Conservation (phyloP, 2,329 filamentous ascomycete genomes). For the Fusarium palustre region DNA sequence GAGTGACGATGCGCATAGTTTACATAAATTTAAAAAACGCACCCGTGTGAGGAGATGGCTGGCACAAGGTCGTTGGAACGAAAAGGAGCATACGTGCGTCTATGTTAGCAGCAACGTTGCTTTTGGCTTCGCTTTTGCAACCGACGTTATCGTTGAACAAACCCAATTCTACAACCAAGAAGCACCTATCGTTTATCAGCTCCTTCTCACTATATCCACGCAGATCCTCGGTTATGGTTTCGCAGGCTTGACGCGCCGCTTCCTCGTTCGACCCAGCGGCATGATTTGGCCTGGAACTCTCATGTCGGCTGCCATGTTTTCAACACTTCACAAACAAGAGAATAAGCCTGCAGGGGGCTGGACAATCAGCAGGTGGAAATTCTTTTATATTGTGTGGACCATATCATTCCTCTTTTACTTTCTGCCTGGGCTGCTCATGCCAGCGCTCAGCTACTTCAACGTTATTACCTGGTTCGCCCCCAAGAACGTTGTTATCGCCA, state of each 20-base stretch:
- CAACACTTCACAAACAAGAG: conserved; percentile 84
- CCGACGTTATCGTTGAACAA: conserved; percentile 91
- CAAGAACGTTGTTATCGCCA: conserved; percentile 85
- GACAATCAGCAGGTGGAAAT: conserved; percentile 84
- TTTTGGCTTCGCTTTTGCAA: conserved; percentile 90
- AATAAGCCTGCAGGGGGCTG: conserved; percentile 86
- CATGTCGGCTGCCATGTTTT: conserved; percentile 91
- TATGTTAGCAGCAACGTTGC: conserved; percentile 92
- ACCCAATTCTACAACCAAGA: conserved; percentile 90
- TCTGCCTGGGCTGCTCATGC: conserved; percentile 83
- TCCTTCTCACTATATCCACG: conserved; percentile 85
- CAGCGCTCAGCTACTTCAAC: conserved; percentile 88
- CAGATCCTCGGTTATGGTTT: conserved; percentile 90
- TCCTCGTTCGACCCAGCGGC: conserved; percentile 84
- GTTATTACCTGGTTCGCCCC: conserved; percentile 90
- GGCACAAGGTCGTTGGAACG: conserved; percentile 84
- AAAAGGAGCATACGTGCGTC: conserved; percentile 89
- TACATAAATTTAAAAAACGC: conserved; percentile 45
- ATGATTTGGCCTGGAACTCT: conserved; percentile 94
- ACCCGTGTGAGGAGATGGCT: conserved; percentile 75
- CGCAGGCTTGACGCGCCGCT: conserved; percentile 82
- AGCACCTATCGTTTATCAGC: conserved; percentile 79
- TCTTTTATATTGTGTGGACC: conserved; percentile 81
- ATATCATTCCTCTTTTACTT: conserved; percentile 85
- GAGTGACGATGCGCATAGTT: conserved; percentile 33